A percentile compares a stretch with the other conserved stretches of the same genome.
These are phyloP conservation scores for Melampsora larici-populina DNA, from an alignment of 1,284 basidiomycete genomes.

Conservation along the genomic window DNA sequence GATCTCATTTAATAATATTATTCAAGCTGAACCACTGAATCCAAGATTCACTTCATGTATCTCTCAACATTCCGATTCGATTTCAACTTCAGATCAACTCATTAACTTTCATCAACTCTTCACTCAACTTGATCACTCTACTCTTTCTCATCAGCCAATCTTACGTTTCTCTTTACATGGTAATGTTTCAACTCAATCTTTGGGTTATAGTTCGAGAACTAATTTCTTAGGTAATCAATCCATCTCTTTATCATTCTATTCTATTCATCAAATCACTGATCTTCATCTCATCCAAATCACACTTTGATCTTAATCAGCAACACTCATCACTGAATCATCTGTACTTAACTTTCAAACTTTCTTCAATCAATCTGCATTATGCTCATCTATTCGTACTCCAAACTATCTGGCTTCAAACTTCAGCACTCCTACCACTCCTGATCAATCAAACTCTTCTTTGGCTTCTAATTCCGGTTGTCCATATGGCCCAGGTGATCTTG, in stretches of 20 bases:
- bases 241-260: too few species aligned
- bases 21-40: constrained; percentile 10
- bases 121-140: constrained; percentile 10
- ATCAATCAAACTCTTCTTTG: neutral
- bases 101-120: constrained; percentile 20
- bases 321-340: constrained; percentile 17
- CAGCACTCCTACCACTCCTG: neutral
- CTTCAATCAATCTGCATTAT: constrained; percentile 37
- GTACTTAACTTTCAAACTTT: constrained; percentile 32
- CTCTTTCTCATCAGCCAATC: neutral
- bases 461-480: constrained; percentile 26
- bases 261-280: neutral
- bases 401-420: neutral
- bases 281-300: too few species aligned
- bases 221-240: constrained; percentile 41
- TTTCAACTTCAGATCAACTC: constrained; percentile 18
- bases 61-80: neutral
- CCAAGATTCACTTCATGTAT: constrained; percentile 10
- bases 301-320: constrained; percentile 13
- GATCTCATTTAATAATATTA: neutral
- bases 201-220: constrained; percentile 28
- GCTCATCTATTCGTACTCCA: constrained; percentile 27
- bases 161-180: constrained; percentile 14
- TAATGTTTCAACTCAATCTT: neutral
- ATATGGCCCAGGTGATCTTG: constrained; percentile 33